Base-by-base conservation (phyloP, 257 asterid species). In the Cordia subcordata region DNA sequence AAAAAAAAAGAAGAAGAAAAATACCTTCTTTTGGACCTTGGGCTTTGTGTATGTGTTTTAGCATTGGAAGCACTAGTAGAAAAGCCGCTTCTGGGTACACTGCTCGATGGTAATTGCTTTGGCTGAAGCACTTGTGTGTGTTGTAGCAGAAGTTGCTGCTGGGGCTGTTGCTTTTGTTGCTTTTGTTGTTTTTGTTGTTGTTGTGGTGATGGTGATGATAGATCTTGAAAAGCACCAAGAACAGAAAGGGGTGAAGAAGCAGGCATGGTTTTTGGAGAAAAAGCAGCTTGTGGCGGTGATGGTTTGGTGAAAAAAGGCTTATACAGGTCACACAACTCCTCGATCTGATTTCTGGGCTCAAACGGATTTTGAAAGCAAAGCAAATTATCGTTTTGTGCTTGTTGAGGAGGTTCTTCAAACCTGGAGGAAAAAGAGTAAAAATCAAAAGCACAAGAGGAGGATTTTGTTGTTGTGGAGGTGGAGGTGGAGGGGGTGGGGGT, bases 11-110 rank as follows among this genome's bases (percentile, higher is more conserved):
- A n/a, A n/a, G n/a, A n/a, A n/a, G n/a, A n/a, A n/a, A n/a, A n/a
- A n/a, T n/a, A 88, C 98, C 98, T 91, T 81, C 83, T 84, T 62
- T 88, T 91, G 52, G 88, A 67, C 86, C 95, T 83, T 17, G 85
- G 73, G 49, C 21, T 76, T 49, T 78, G 78, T 37, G 54, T 60
- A 33, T 73, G 81, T 32, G 82, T 47, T 38, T 70, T 35, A 57
- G 15, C 63, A 35, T 18, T 45, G 15, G 32, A 17, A 13, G 13
- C 56, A 17, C 35, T 60, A 38, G 60, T 22, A 56, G 69, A 78
- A 0, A 89, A 64, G 32, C 66, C 73, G 55, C 58, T 64, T 37
- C 72, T 70, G 21, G 84, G 63, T 54, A 27, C 35, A 27, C 35
- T 6, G 35, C 35, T 42, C 15, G 77, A 72, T 49, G 77, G 5